These are phyloP conservation scores for Vitis labrusca DNA, from an alignment of 164 flowering plant species.

Conservation along the genomic window DNA sequence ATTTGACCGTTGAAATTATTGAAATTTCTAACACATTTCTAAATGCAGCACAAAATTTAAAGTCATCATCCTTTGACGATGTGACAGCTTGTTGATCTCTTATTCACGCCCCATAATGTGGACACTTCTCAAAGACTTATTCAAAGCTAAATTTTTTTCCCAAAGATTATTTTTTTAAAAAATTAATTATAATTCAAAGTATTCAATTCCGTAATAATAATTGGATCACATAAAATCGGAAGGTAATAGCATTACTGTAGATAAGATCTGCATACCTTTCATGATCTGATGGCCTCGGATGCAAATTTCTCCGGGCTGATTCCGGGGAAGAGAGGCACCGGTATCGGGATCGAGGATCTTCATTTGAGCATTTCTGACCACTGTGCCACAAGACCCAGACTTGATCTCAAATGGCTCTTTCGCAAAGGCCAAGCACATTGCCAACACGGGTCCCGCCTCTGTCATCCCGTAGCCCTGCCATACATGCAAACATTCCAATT, in stretches of 20 bases:
- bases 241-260: neutral
- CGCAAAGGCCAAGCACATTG: constrained; percentile 93
- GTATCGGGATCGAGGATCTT: constrained; percentile 81
- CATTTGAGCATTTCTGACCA: constrained; percentile 87
- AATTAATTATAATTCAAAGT: too few species aligned
- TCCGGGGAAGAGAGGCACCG: constrained; percentile 61
- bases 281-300: constrained; percentile 87
- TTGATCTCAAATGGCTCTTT: constrained; percentile 81
- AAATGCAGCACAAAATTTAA: too few species aligned
- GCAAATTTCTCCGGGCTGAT: constrained; percentile 93
- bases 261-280: constrained; percentile 64
- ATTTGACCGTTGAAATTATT: too few species aligned
- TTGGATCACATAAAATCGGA: too few species aligned
- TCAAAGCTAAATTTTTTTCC: too few species aligned
- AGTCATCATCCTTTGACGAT: too few species aligned
- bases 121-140: too few species aligned
- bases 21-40: too few species aligned
- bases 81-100: too few species aligned
- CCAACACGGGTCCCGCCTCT: constrained; percentile 86
- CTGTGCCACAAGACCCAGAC: constrained; percentile 92
- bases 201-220: too few species aligned
- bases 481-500: neutral
- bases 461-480: constrained; percentile 97
- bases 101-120: too few species aligned
- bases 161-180: too few species aligned